A percentile compares a stretch with the other conserved stretches of the same genome.
Conservation (phyloP, 2,329 filamentous ascomycete genomes). For the Xylariaceae sp. region DNA sequence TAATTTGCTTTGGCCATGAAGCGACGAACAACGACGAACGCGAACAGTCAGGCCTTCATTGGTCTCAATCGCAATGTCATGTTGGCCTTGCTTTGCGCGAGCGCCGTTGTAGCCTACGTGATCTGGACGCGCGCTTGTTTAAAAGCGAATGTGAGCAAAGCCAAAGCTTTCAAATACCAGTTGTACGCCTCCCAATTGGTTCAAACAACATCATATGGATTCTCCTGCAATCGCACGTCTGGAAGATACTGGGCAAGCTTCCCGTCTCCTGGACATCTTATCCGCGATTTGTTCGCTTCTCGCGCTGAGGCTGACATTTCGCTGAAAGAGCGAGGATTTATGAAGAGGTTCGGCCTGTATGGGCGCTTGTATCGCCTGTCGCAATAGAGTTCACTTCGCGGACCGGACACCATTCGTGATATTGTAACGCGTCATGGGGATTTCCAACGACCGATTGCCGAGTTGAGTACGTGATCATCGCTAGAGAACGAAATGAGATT, state of each 20-base stretch:
- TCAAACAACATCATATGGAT: slow-evolving; percentile 23
- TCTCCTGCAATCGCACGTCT: slow-evolving; percentile 20
- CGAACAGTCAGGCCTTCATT: too few species aligned
- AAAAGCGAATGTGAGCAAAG: slow-evolving; percentile 23
- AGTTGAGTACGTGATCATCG: slow-evolving; percentile 12
- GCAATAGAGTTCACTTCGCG: slow-evolving; percentile 19
- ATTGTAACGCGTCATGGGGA: slow-evolving; percentile 20
- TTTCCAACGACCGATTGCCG: slow-evolving; percentile 20
- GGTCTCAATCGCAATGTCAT: too few species aligned
- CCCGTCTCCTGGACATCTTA: slow-evolving; percentile 21
- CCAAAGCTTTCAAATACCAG: slow-evolving; percentile 16
- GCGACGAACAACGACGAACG: too few species aligned
- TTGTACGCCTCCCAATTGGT: slow-evolving; percentile 22
- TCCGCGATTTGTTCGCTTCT: slow-evolving; percentile 22
- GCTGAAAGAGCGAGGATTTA: slow-evolving; percentile 10
- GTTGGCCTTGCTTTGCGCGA: too few species aligned
- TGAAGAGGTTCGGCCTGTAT: slow-evolving; percentile 20
- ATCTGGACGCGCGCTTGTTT: slow-evolving; percentile 20
- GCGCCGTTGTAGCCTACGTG: slow-evolving; percentile 9
- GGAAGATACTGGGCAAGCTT: slow-evolving; percentile 19
- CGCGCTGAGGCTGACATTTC: slow-evolving; percentile 23
- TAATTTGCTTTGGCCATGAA: too few species aligned
- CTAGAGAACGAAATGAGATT: background rate
- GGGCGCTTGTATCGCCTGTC: slow-evolving; percentile 23
- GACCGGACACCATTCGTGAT: slow-evolving; percentile 22